Base-by-base conservation (phyloP, 176 grass and related monocot species). In the Poa pratensis region DNA sequence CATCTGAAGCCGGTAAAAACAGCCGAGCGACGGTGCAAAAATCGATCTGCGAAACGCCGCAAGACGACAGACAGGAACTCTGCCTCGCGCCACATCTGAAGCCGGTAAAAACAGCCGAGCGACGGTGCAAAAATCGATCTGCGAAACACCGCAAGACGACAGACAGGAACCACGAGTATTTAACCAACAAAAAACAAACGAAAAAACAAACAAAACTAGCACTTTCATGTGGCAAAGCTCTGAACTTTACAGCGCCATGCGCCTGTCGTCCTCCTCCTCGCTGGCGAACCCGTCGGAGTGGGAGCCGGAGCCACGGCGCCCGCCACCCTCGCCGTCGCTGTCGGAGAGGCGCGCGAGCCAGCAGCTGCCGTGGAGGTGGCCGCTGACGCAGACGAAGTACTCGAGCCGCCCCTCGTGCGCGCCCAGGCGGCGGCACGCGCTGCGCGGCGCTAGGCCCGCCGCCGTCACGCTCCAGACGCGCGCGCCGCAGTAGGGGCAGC, bases 321-420 rank as follows among this genome's bases (percentile, higher is more conserved):
- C 12, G 2, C 43, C 15, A 17, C 3, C 3, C 6, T 46, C 65
- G 24, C 76, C 78, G 1, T 86, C 83, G 58, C 81, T 87, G 54
- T 75, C 54, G 24, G 94, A 97, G 53, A 97, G 90, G 2, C 86
- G 92, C 0, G 86, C 61, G 75, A 97, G 88, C 88, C 90, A 94
- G 90, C 92, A 97, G 80, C 81, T 92, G 46, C 94, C 94, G 71
- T 97, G 92, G 35, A 94, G 88, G 86, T 97, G 94, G 0, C 94
- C 92, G 62, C 90, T 92, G 53, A 97, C 92, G 85, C 94, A 97
- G 65, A 97, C 90, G 60, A 94, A 94, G 75, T 97, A 97, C 94
- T 97, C 94, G 49, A 97, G 75, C 1, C 52, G 23, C 1, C 63
- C 87, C 16, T 92, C 75, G 73, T 83, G 35, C 10, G 94, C 68